Evolutionary conservation across 352 stramenopile species (phyloP), one percentile per base, ranked within the genome.

Genomic region (Pythium brassicae): DNA sequence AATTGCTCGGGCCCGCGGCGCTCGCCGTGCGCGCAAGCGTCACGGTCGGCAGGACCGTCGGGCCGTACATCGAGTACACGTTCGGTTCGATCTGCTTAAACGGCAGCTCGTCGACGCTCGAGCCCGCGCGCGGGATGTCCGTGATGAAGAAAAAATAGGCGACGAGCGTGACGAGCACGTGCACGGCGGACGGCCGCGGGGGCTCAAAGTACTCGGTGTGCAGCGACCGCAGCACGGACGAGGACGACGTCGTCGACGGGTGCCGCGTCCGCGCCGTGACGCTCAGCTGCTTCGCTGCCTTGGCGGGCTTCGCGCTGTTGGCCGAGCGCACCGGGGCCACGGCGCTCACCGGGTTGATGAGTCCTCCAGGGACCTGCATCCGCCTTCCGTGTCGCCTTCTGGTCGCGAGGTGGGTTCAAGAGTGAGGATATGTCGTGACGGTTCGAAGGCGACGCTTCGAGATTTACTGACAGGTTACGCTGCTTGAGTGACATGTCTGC

Each of bases 81-180:
- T 80, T 83, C 7, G 73, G 73, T 57, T 83, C 71, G 27, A 81
- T 64, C 48, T 80, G 62, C 35, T 65, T 60, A 62, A 62, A 83
- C 19, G 71, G 71, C 4, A 83, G 61, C 32, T 62, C 55, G 14
- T 74, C 55, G 25, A 83, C 47, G 45, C 67, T 78, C 11, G 67
- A 68, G 4, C 69, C 68, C 9, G 61, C 55, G 27, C 73, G 73
- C 6, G 63, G 58, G 14, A 83, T 62, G 44, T 83, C 71, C 29
- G 71, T 79, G 1, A 83, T 50, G 14, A 81, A 47, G 37, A 83
- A 59, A 10, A 72, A 66, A 51, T 83, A 83, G 35, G 64, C 71
- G 32, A 68, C 63, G n/a, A 83, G 48, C n/a, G 57, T 45, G 6
- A 83, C 8, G 5, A 75, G 2, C 7, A 81, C 58, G 40, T 76